Conservation (phyloP, 2,329 filamentous ascomycete genomes). For the Cytospora piceae region DNA sequence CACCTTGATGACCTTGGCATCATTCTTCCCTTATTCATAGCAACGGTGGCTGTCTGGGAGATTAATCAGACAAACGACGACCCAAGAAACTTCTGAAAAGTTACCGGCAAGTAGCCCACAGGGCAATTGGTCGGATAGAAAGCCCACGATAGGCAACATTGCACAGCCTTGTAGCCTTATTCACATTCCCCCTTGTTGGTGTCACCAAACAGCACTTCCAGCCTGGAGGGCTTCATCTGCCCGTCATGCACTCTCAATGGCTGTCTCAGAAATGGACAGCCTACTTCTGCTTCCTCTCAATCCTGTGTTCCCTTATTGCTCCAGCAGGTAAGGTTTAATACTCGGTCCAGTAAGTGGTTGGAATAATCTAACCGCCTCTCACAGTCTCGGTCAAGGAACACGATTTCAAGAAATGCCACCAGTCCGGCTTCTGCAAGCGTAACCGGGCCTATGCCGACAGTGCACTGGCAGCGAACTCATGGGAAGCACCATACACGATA, state of each 20-base stretch:
- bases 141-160: conserved; percentile 33
- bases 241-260: conserved; percentile 30
- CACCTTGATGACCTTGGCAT: conserved; percentile 18
- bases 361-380: conserved; percentile 10
- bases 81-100: conserved; percentile 9
- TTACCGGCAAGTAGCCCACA: conserved; percentile 29
- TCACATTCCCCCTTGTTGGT: conserved; percentile 11
- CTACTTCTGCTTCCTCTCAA: conserved; percentile 61
- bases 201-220: conserved; percentile 16
- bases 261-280: conserved; percentile 67
- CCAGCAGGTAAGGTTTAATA: conserved; percentile 60
- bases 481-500: conserved; percentile 81
- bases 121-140: conserved; percentile 17
- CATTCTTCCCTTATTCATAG: conserved; percentile 1
- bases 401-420: conserved; percentile 95
- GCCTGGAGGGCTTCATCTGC: conserved; percentile 22
- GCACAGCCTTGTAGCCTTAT: conserved; percentile 18
- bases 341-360: not conserved
- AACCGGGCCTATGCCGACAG: conserved; percentile 89
- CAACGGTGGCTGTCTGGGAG: conserved; percentile 18
- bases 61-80: conserved; percentile 28
- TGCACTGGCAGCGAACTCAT: conserved; percentile 67
- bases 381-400: conserved; percentile 88
- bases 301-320: conserved; percentile 63
- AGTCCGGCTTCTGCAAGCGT: conserved; percentile 96